Conservation (phyloP, 176 grass and related monocot genomes). For the Typha latifolia region DNA sequence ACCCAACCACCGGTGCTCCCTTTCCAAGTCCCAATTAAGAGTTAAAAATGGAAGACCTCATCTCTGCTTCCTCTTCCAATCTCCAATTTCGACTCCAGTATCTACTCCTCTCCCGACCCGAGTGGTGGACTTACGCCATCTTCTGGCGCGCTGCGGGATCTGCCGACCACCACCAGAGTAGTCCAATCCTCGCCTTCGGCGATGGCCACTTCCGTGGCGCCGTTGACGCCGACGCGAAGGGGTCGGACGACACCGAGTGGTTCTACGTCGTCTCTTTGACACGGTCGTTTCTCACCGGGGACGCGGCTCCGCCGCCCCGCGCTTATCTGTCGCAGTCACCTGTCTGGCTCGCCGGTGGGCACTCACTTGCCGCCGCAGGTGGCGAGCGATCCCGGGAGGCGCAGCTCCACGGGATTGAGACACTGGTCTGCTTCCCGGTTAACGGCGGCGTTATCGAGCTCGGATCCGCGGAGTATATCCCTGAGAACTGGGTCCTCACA, state of each 20-base stretch:
- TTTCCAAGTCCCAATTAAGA: too few species aligned
- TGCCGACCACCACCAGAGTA: not conserved
- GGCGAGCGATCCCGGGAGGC: slow-evolving; percentile 27
- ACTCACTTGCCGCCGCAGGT: slow-evolving; percentile 1
- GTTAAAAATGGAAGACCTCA: too few species aligned
- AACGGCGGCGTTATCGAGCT: slow-evolving; percentile 26
- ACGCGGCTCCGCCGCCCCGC: not conserved
- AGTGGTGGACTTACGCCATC: slow-evolving; percentile 30
- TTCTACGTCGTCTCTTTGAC: slow-evolving; percentile 32
- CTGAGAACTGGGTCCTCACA: slow-evolving; percentile 13
- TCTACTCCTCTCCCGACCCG: slow-evolving; percentile 3
- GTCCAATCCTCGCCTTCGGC: slow-evolving; percentile 16
- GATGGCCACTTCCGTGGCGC: slow-evolving; percentile 27
- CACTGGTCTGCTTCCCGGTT: slow-evolving; percentile 25
- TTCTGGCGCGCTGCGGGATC: slow-evolving; percentile 25
- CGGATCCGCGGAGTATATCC: slow-evolving; percentile 19
- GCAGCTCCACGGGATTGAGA: slow-evolving; percentile 21
- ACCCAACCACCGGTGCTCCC: too few species aligned
- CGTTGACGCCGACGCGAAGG: not conserved
- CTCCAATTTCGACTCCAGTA: slow-evolving; percentile 21
- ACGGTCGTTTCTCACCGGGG: slow-evolving; percentile 14
- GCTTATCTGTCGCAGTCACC: slow-evolving; percentile 2
- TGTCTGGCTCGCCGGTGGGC: slow-evolving; percentile 17
- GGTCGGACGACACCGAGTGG: slow-evolving; percentile 23
- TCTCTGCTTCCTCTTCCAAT: not conserved